Conservation (phyloP, 805 yeast genomes). For the Sporopachydermia quercuum region DNA sequence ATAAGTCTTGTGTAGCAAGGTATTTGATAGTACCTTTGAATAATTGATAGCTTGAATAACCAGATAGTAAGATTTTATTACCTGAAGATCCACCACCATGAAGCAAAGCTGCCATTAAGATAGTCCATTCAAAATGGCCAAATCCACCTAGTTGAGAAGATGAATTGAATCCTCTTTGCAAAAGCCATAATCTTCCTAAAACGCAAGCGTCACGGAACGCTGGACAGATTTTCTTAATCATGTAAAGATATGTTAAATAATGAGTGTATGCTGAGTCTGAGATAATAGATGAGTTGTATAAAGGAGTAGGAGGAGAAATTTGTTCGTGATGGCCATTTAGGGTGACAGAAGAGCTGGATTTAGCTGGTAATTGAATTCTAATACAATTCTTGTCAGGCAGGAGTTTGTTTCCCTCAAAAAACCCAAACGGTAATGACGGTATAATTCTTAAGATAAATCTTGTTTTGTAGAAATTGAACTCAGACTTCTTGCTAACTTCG, state of each 20-base stretch:
- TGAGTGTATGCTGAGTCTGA: constrained; percentile 54
- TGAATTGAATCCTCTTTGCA: constrained; percentile 71
- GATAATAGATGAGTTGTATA: constrained; percentile 71
- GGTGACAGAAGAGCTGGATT: not conserved
- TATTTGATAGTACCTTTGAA: constrained; percentile 80
- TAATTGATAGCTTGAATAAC: constrained; percentile 85
- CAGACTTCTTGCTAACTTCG: constrained; percentile 16
- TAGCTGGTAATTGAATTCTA: constrained; percentile 41
- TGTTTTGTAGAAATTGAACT: constrained; percentile 50
- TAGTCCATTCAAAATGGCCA: constrained; percentile 82
- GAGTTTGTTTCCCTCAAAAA: constrained; percentile 63
- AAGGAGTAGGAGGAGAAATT: constrained; percentile 61
- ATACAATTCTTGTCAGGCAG: constrained; percentile 72
- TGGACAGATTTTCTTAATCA: constrained; percentile 60
- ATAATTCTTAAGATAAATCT: constrained; percentile 59
- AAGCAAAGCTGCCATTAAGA: constrained; percentile 65
- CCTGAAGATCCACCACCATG: constrained; percentile 74
- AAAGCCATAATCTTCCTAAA: constrained; percentile 79
- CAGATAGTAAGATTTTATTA: constrained; percentile 63
- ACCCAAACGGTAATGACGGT: constrained; percentile 54
- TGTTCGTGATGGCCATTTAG: constrained; percentile 11
- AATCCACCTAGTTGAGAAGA: constrained; percentile 60
- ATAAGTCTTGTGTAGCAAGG: constrained; percentile 66
- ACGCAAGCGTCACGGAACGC: constrained; percentile 78
- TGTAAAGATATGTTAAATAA: constrained; percentile 61